Evolutionary conservation across 2,329 filamentous ascomycete species (phyloP).

Genomic region (Rhinocladiella similis): DNA sequence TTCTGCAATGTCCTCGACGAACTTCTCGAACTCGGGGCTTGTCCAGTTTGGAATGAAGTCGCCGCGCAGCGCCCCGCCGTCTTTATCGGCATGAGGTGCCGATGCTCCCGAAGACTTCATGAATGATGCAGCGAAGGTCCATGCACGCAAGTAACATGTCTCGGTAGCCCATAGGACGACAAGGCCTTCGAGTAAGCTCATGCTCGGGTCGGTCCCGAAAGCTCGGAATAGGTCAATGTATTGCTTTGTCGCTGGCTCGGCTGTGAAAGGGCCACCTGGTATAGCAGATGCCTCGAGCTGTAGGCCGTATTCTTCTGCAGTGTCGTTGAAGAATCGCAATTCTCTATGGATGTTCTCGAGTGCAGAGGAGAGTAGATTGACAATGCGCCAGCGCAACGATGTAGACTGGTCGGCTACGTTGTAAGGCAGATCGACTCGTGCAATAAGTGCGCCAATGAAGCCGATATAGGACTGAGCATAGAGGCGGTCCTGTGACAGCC

Average conservation of each 20-base stretch:
- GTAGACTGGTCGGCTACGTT: slow-evolving; percentile 36
- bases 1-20: slow-evolving; percentile 57
- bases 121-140: slow-evolving; percentile 45
- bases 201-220: slow-evolving; percentile 49
- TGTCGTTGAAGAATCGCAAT: slow-evolving; percentile 66
- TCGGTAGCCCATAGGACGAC: slow-evolving; percentile 79
- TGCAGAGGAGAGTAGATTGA: slow-evolving; percentile 64
- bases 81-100: slow-evolving; percentile 49
- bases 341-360: slow-evolving; percentile 68
- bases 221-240: slow-evolving; percentile 62
- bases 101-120: neutral
- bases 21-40: slow-evolving; percentile 58
- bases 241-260: slow-evolving; percentile 51
- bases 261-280: slow-evolving; percentile 28
- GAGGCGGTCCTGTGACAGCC: slow-evolving; percentile 71
- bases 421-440: slow-evolving; percentile 59
- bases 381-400: slow-evolving; percentile 54
- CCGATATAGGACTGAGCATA: slow-evolving; percentile 70
- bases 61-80: slow-evolving; percentile 64
- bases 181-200: slow-evolving; percentile 64
- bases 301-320: slow-evolving; percentile 61
- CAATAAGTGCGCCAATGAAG: slow-evolving; percentile 65
- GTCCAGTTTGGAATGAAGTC: slow-evolving; percentile 72
- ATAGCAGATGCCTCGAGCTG: slow-evolving; percentile 40
- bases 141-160: slow-evolving; percentile 61